A percentile compares a stretch with the other conserved stretches of the same genome.
Evolutionary conservation across 768 basidiomycete species (phyloP).

Genomic region (Naganishia antarctica): DNA sequence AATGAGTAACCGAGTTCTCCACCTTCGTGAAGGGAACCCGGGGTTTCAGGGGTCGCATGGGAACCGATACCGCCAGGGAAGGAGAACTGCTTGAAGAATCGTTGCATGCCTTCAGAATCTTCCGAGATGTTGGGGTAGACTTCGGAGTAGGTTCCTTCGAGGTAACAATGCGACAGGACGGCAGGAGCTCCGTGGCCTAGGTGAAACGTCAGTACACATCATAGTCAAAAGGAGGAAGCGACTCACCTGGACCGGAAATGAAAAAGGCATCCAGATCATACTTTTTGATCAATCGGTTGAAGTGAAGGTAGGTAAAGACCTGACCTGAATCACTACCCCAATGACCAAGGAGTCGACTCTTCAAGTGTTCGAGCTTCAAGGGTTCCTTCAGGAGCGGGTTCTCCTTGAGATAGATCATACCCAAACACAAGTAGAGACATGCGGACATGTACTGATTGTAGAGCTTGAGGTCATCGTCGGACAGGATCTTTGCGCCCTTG

Average conservation of each 20-base stretch:
- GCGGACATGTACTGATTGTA: conserved; percentile 42
- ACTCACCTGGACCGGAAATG: conserved; percentile 60
- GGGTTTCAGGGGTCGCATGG: conserved; percentile 67
- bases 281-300: conserved; percentile 52
- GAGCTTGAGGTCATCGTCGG: conserved; percentile 39
- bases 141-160: conserved; percentile 60
- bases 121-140: conserved; percentile 42
- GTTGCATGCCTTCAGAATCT: conserved; percentile 41
- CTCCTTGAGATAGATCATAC: conserved; percentile 24
- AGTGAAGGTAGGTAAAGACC: conserved; percentile 64
- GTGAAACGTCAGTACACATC: background rate
- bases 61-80: conserved; percentile 64
- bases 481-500: conserved; percentile 29
- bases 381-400: conserved; percentile 36
- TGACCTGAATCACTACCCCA: conserved; percentile 69
- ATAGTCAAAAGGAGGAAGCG: background rate
- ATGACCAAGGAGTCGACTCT: conserved; percentile 72
- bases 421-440: conserved; percentile 35
- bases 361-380: conserved; percentile 63
- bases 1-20: conserved; percentile 85
- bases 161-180: conserved; percentile 74
- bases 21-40: conserved; percentile 84
- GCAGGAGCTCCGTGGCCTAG: conserved; percentile 79
- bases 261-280: conserved; percentile 60
- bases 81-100: conserved; percentile 70